Evolutionary conservation across 495 filamentous ascomycete genomes (phyloP).

Genomic region (Penicillium salamii): DNA sequence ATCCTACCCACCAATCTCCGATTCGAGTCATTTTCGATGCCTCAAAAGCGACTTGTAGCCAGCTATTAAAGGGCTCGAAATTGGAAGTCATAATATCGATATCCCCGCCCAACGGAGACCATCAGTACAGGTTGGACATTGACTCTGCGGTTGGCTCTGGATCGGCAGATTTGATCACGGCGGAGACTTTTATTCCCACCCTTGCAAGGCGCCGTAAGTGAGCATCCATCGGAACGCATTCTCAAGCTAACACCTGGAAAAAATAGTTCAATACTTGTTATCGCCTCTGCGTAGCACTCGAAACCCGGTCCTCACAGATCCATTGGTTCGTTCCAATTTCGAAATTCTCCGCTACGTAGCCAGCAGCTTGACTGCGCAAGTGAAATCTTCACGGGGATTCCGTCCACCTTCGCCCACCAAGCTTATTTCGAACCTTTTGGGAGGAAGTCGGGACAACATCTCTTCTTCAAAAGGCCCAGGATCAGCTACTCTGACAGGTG

Average conservation of each 20-base stretch:
- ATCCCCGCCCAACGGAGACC: constrained; percentile 28
- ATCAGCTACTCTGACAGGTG: constrained; percentile 35
- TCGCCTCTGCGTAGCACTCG: constrained; percentile 65
- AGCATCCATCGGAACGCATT: constrained; percentile 5
- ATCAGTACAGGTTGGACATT: constrained; percentile 59
- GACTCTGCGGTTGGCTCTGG: constrained; percentile 57
- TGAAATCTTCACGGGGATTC: constrained; percentile 53
- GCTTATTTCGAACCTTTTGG: constrained; percentile 78
- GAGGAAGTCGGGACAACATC: constrained; percentile 46
- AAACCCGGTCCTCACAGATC: constrained; percentile 63
- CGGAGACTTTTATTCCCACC: constrained; percentile 64
- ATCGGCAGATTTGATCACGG: constrained; percentile 64
- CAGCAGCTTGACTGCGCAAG: constrained; percentile 55
- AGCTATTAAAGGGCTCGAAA: constrained; percentile 28
- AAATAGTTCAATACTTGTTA: constrained; percentile 51
- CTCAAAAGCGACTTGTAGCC: constrained; percentile 26
- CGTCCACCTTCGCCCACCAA: constrained; percentile 85
- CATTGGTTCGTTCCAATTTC: constrained; percentile 48
- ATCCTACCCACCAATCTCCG: constrained; percentile 26
- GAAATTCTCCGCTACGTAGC: constrained; percentile 73
- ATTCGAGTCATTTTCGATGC: constrained; percentile 41
- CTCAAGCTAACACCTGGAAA: constrained; percentile 11
- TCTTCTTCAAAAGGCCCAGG: constrained; percentile 35
- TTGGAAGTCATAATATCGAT: constrained; percentile 41
- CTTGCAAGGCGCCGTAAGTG: constrained; percentile 65